Percentiles rank a stretch among this genome's conserved stretches.
phyloP scores from a whole-genome alignment of 140 eudicot species.

The Senecio squalidus region DNA sequence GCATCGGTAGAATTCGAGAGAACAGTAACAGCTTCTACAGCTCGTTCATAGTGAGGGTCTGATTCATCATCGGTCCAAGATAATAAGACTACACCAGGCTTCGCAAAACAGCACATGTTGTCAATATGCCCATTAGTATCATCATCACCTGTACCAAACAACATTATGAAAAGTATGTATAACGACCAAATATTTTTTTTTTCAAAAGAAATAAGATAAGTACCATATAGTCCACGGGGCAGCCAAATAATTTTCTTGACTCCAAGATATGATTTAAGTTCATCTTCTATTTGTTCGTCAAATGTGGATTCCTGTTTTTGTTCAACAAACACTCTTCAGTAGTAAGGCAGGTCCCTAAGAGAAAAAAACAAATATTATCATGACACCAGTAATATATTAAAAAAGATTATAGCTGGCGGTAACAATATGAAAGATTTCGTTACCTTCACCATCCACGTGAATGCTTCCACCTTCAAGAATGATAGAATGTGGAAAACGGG shows the following conservation, averaged over 20 bases:
- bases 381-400: no score
- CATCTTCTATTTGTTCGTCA: conserved; percentile 76
- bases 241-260: conserved; percentile 79
- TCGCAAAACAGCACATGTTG: conserved; percentile 91
- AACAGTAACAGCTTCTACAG: conserved; percentile 64
- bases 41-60: conserved; percentile 80
- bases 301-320: conserved; percentile 80
- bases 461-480: conserved; percentile 99
- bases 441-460: conserved; percentile 97
- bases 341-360: conserved; percentile 88
- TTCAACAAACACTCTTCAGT: conserved; percentile 95
- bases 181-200: no score
- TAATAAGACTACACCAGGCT: conserved; percentile 81
- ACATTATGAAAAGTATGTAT: no score
- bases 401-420: neutral
- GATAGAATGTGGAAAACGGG: conserved; percentile 73
- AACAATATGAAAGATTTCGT: neutral
- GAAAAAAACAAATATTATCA: no score
- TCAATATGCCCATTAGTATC: conserved; percentile 95
- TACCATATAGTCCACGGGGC: conserved; percentile 86
- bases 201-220: neutral
- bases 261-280: conserved; percentile 78
- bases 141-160: conserved; percentile 62
- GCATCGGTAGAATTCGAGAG: conserved; percentile 70
- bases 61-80: conserved; percentile 90